Evolutionary conservation across 73 alveolate species (phyloP), one percentile per base, ranked within the genome.

Genomic region (Paramecium sexaurelia): DNA sequence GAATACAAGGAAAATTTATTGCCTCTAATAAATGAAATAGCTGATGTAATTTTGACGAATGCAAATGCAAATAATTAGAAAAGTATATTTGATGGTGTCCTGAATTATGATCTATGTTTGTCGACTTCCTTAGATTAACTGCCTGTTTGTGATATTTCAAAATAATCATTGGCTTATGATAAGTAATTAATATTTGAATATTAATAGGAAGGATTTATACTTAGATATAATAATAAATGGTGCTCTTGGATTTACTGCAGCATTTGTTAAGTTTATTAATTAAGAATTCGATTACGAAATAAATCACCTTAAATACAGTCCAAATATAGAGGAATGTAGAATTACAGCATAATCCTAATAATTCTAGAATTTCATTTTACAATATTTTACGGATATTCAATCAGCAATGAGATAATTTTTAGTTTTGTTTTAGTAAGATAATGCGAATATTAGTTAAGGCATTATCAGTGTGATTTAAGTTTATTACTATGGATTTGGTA

Each of bases 201-300:
- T 5, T 11, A 29, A 20, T 73, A 73, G 87, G 32, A 73, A 32
- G 5, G 87, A 73, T 73, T 3, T 29, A 20, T 73, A 73, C 11
- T 29, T 41, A 0, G 45, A 73, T 36, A 13, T 32, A 1, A 35
- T 73, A 15, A 11, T 35, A 36, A 73, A 73, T 73, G 87, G 87
- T 10, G 87, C 45, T 35, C 17, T 73, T 3, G 87, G 87, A 13
- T 73, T 32, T 10, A 73, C 87, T 5, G 87, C 87, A 32, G 87
- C 87, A 8, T 27, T 29, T 5, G 87, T 32, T 32, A 73, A 73
- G 15, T 73, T 35, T 73, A 37, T 73, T 11, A 32, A 73, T 32
- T 35, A 32, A 35, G 87, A 73, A 73, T 73, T 13, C 15, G 33
- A 73, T 13, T 73, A 35, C 15, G 87, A 73, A 35, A 29, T 73